These are phyloP conservation scores for Penicillium sp. DNA, from an alignment of 2,329 filamentous ascomycete genomes.

Conservation along the genomic window DNA sequence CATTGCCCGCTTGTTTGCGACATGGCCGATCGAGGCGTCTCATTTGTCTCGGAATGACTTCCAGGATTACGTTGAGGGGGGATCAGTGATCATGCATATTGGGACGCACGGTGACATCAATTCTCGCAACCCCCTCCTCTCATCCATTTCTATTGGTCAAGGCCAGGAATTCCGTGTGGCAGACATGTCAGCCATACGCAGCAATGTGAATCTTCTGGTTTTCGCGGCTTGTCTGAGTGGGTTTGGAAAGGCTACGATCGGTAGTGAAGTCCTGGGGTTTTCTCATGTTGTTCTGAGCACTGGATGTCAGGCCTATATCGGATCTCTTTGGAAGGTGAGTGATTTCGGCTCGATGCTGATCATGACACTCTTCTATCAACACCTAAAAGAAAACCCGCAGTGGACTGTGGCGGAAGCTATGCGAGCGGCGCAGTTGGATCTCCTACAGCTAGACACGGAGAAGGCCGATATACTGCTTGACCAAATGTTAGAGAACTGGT, in stretches of 20 bases:
- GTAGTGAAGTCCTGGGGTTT: conserved; percentile 27
- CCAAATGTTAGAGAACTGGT: conserved; percentile 17
- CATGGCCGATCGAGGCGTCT: conserved; percentile 29
- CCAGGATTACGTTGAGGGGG: conserved; percentile 21
- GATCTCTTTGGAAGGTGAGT: conserved; percentile 26
- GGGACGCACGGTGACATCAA: conserved; percentile 26
- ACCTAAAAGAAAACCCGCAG: conserved; percentile 13
- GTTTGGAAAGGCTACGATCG: conserved; percentile 21
- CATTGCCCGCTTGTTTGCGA: conserved; percentile 25
- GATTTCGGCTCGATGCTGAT: conserved; percentile 29
- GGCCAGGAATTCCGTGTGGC: conserved; percentile 27
- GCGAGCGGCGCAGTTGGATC: conserved; percentile 18
- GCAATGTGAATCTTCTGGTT: conserved; percentile 23
- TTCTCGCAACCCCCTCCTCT: conserved; percentile 21
- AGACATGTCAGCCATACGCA: conserved; percentile 24
- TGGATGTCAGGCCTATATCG: conserved; percentile 28
- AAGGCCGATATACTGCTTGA: conserved; percentile 21
- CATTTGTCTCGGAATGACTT: conserved; percentile 21
- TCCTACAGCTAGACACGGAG: conserved; percentile 18
- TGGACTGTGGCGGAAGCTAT: conserved; percentile 16
- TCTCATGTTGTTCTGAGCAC: conserved; percentile 27
- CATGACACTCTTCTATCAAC: conserved; percentile 26
- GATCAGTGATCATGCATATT: conserved; percentile 23
- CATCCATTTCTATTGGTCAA: conserved; percentile 26
- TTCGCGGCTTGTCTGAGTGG: conserved; percentile 29